These are phyloP conservation scores for Globisporangium viniferum DNA, from an alignment of 352 stramenopile species.

Conservation along the genomic window DNA sequence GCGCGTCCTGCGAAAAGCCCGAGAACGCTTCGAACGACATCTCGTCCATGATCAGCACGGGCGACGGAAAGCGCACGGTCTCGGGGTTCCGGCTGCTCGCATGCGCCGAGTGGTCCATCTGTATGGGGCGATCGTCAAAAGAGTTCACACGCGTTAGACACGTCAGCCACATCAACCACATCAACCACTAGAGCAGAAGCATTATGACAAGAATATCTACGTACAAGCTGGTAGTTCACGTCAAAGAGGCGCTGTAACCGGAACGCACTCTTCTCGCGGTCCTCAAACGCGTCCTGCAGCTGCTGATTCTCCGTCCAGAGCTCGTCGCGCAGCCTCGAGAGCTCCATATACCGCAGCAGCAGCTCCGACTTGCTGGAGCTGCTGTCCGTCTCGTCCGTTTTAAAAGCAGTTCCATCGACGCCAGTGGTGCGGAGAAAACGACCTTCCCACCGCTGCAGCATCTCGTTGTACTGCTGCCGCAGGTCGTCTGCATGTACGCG, in stretches of 20 bases:
- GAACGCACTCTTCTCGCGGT: conserved; percentile 52
- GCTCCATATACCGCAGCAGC: conserved; percentile 47
- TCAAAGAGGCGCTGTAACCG: conserved; percentile 53
- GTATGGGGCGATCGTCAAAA: background rate
- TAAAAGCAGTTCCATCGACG: conserved; percentile 21
- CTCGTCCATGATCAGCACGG: conserved; percentile 58
- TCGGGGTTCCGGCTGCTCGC: conserved; percentile 25
- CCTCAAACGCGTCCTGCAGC: conserved; percentile 49
- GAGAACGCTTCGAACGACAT: conserved; percentile 51
- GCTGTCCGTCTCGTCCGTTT: conserved; percentile 12
- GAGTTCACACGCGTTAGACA: background rate
- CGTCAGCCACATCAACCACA: background rate
- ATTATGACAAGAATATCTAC: background rate
- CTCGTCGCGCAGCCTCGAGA: conserved; percentile 38
- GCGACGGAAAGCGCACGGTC: conserved; percentile 27
- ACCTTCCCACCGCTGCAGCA: conserved; percentile 41
- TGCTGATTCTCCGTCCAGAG: conserved; percentile 54
- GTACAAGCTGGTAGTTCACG: conserved; percentile 50
- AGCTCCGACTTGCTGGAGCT: conserved; percentile 30
- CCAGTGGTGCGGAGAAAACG: conserved; percentile 21
- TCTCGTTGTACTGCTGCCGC: conserved; percentile 42
- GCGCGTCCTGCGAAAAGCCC: conserved; percentile 39
- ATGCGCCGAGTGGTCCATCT: conserved; percentile 52
- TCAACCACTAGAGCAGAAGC: background rate
- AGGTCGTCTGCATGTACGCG: conserved; percentile 40